Evolutionary conservation across 768 basidiomycete genomes (phyloP).

Genomic region (Macrocybe gigantea): DNA sequence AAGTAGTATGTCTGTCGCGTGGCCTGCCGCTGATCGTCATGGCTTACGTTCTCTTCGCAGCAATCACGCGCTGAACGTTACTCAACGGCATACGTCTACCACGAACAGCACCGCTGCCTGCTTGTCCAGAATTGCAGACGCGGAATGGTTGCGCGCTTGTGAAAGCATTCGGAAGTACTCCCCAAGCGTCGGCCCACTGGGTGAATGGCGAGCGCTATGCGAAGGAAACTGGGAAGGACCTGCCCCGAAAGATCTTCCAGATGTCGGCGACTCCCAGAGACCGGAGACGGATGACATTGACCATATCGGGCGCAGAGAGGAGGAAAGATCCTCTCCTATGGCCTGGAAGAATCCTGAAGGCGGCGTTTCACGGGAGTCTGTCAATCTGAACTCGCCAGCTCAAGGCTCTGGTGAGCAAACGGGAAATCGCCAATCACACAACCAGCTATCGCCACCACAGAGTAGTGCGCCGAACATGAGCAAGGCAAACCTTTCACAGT

Average conservation of each 20-base stretch:
- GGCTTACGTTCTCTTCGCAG: constrained; percentile 27
- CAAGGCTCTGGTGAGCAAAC: constrained; percentile 2
- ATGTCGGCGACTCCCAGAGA: constrained; percentile 14
- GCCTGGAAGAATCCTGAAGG: constrained; percentile 4
- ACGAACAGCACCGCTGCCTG: constrained; percentile 60
- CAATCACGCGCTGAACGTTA: constrained; percentile 59
- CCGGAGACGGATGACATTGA: neutral
- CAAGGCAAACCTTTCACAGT: neutral
- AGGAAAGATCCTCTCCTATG: constrained; percentile 3
- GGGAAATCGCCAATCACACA: constrained; percentile 7
- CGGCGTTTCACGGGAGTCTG: neutral
- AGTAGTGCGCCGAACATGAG: neutral
- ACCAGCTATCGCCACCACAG: neutral
- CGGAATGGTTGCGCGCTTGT: constrained; percentile 69
- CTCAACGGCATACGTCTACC: constrained; percentile 51
- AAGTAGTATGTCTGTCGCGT: constrained; percentile 55
- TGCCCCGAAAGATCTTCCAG: constrained; percentile 39
- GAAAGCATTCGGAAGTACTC: constrained; percentile 67
- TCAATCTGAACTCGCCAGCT: neutral
- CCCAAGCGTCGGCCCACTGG: constrained; percentile 62
- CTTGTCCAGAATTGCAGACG: constrained; percentile 68
- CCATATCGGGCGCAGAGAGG: neutral
- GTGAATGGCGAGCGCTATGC: constrained; percentile 68
- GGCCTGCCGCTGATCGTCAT: neutral
- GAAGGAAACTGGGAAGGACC: constrained; percentile 69